Evolutionary conservation across 2,329 filamentous ascomycete genomes (phyloP), one percentile per base, ranked within the genome.

Genomic region (Fusarium buxicola): DNA sequence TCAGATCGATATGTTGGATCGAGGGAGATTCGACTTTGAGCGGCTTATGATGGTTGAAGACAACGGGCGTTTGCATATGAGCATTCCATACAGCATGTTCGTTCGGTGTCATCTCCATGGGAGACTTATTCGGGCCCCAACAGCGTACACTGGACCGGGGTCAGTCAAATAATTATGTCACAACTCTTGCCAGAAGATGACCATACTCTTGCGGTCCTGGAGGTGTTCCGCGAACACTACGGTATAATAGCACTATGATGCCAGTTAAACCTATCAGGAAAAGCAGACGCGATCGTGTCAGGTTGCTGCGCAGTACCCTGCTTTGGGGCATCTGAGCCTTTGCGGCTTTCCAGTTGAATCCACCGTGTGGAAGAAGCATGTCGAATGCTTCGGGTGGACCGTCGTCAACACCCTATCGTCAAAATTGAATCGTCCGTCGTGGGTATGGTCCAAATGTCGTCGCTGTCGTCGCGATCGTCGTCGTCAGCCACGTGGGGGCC

Each of bases 41-140:
- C 31, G 95, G 90, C 63, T 90, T 89, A 78, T 98, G 95, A 78
- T 94, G 92, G 81, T 99, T 99, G 84, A 96, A 97, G 66, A 97
- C 86, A 69, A 99, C 93, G 45, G 95, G 95, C 4, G 95, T 98
- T 70, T 94, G 89, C 63, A 95, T 82, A 74, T 97, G 94, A 55
- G 88, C 88, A 68, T 91, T 90, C 95, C 95, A 99, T 65, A 92
- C 86, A 61, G 89, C 89, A 76, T 94, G 90, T 75, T 99, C 95
- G 75, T 97, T 97, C 53, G 90, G 81, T 36, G 91, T 87, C 92
- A 99, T 97, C 65, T 95, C 88, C 88, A 96, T 96, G 49, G 95
- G 95, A n/a, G 95, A 87, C 81, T 96, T 97, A 21, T 90, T 87
- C 12, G 95, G 94, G 11, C 95, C 95, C 86, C 93, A 98, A 82